Conservation (phyloP, 495 filamentous ascomycete genomes). For the Penicillium mononematosum region DNA sequence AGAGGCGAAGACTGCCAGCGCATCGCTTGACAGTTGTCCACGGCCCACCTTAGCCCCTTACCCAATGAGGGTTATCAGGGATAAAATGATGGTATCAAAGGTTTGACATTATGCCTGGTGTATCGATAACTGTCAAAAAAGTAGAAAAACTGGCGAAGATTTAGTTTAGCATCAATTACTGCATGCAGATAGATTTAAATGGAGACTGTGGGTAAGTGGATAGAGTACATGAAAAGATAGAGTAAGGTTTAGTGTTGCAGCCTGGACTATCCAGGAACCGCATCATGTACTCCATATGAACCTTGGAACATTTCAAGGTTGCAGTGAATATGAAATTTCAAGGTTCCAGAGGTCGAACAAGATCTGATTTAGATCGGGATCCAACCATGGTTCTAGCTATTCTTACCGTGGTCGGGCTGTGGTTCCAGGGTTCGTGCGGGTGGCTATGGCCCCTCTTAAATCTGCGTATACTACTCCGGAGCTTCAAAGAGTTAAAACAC, state of each 20-base stretch:
- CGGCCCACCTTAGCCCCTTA: background rate
- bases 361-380: constrained; percentile 3
- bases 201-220: background rate
- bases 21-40: constrained; percentile 14
- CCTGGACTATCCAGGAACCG: constrained; percentile 5
- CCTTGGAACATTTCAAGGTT: background rate
- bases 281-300: background rate
- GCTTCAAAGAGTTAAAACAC: background rate
- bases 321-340: background rate
- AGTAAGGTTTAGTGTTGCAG: constrained; percentile 8
- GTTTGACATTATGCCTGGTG: background rate
- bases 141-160: too few relatives aligned
- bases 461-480: too few relatives aligned
- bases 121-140: background rate
- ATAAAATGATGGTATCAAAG: too few relatives aligned
- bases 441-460: too few relatives aligned
- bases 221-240: background rate
- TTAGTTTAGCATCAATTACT: background rate
- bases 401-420: background rate
- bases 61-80: background rate
- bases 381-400: background rate
- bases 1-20: constrained; percentile 12
- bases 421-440: background rate
- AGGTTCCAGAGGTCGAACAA: background rate
- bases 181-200: background rate